phyloP scores from a whole-genome alignment of 768 basidiomycete genomes.

The Calocera viscosa region DNA sequence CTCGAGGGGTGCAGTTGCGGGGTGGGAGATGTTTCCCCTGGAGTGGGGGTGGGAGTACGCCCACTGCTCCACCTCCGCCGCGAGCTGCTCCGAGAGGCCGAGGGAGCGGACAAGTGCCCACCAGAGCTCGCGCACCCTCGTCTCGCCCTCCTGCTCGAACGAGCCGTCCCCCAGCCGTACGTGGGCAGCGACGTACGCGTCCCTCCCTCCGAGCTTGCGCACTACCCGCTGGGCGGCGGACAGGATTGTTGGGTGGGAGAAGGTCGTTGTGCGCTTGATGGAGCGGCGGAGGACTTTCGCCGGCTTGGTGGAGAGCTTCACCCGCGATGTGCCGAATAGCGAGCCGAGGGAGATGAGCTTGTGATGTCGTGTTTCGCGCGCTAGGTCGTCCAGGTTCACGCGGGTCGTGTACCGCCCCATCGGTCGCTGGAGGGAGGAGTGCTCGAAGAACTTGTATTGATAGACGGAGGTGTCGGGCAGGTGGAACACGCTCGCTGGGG shows the following conservation, averaged over 20 bases:
- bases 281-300: slow-evolving; percentile 35
- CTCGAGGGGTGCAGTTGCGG: slow-evolving; percentile 20
- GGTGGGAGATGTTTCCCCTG: slow-evolving; percentile 23
- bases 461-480: slow-evolving; percentile 49
- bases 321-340: slow-evolving; percentile 61
- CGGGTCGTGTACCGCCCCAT: slow-evolving; percentile 20
- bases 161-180: slow-evolving; percentile 56
- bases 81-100: slow-evolving; percentile 30
- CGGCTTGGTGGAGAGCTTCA: slow-evolving; percentile 36
- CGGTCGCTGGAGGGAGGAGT: slow-evolving; percentile 15
- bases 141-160: slow-evolving; percentile 36
- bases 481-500: slow-evolving; percentile 31
- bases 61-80: slow-evolving; percentile 25
- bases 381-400: slow-evolving; percentile 26
- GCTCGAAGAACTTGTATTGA: slow-evolving; percentile 52
- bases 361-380: slow-evolving; percentile 32
- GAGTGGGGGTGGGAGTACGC: slow-evolving; percentile 14
- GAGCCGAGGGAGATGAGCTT: slow-evolving; percentile 59
- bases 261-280: slow-evolving; percentile 47
- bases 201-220: slow-evolving; percentile 30
- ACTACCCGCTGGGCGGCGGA: slow-evolving; percentile 36
- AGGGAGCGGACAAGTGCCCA: slow-evolving; percentile 44
- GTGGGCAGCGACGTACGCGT: slow-evolving; percentile 48
- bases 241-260: slow-evolving; percentile 39
- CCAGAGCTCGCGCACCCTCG: slow-evolving; percentile 42